phyloP scores from a whole-genome alignment of 345 rosid species.

The Linum tenue region DNA sequence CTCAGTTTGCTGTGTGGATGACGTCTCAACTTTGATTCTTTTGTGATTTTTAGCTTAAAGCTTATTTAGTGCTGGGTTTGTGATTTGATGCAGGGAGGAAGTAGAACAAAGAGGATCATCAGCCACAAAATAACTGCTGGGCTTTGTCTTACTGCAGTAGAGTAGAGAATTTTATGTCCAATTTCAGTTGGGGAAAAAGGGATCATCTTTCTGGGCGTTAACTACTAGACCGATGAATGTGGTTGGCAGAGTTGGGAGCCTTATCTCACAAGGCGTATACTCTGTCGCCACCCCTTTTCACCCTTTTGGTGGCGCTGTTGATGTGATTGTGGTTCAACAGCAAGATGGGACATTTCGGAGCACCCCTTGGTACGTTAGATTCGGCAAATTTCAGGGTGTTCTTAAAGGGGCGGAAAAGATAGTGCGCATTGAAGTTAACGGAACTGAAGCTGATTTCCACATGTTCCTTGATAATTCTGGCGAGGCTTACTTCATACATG shows the following conservation, averaged over 20 bases:
- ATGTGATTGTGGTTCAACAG: conserved; percentile 82
- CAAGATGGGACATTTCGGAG: conserved; percentile 73
- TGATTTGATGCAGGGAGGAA: conserved; percentile 15
- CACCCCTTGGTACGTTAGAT: conserved; percentile 89
- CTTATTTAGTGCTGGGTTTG: not conserved
- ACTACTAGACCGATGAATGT: conserved; percentile 52
- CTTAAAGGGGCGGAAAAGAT: conserved; percentile 79
- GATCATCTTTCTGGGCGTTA: conserved; percentile 5
- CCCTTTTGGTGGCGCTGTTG: conserved; percentile 96
- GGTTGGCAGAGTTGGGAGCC: conserved; percentile 81
- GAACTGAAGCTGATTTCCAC: conserved; percentile 65
- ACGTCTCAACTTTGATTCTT: not conserved
- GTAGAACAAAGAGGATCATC: not conserved
- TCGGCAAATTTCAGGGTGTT: conserved; percentile 94
- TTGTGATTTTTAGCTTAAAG: not conserved
- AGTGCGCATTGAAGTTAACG: conserved; percentile 69
- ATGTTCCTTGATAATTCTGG: conserved; percentile 94
- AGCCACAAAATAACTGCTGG: not conserved
- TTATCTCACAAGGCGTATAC: conserved; percentile 77
- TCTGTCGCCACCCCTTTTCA: conserved; percentile 92
- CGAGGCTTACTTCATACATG: conserved; percentile 75
- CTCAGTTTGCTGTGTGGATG: no score
- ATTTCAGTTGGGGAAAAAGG: conserved; percentile 8
- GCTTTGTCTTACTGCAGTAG: not conserved
- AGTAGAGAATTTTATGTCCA: conserved; percentile 1